phyloP scores from a whole-genome alignment of 208 protist genomes.

The Wallacemonas sp. region DNA sequence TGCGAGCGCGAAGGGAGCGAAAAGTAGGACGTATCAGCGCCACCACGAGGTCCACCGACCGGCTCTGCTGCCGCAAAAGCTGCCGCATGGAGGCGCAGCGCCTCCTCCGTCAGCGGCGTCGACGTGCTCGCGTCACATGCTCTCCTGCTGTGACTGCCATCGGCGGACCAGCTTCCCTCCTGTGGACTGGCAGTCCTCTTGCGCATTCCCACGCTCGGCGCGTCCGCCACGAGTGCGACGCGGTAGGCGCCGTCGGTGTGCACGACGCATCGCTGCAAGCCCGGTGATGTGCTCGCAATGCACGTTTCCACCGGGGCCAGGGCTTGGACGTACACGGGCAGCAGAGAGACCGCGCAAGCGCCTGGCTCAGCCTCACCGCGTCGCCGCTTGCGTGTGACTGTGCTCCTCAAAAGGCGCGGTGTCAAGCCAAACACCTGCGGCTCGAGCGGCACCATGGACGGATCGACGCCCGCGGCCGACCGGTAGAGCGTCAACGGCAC shows the following conservation, averaged over 20 bases:
- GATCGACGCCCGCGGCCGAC: background rate
- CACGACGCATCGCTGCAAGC: constrained; percentile 26
- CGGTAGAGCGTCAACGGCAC: constrained; percentile 2
- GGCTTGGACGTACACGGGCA: constrained; percentile 1
- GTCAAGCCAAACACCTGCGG: constrained; percentile 10
- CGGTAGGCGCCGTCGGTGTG: constrained; percentile 37
- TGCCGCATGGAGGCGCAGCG: background rate
- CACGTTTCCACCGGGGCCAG: background rate
- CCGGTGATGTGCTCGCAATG: background rate
- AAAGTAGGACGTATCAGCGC: background rate
- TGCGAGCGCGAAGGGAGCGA: background rate
- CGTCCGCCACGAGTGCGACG: constrained; percentile 24
- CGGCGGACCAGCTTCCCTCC: no score
- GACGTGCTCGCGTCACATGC: background rate
- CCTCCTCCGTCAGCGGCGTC: constrained; percentile 3
- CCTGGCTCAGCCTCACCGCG: no score
- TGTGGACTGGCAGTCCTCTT: no score
- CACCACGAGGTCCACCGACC: no score
- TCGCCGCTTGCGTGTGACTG: no score
- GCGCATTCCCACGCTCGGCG: background rate
- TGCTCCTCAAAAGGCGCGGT: background rate
- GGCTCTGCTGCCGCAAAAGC: background rate
- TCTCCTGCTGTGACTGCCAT: background rate
- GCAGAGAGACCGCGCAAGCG: no score
- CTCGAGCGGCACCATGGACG: background rate